These are phyloP conservation scores for Blastobotrys aristatus DNA, from an alignment of 1,139 yeast genomes.

Conservation along the genomic window DNA sequence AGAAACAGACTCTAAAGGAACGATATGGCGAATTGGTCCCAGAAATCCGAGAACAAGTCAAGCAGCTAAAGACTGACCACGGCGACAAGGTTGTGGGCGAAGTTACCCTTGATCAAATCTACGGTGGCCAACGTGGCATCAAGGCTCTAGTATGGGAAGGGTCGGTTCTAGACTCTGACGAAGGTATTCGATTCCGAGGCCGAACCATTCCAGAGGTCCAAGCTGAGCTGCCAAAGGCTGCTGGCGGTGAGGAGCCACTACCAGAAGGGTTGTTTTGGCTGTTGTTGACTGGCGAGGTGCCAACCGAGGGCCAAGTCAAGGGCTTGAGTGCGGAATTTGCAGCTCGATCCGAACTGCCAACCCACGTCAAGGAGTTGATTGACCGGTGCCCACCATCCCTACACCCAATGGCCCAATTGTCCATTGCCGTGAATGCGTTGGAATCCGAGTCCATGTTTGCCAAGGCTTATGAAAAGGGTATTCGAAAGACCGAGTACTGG, in stretches of 20 bases:
- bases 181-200: constrained; percentile 98
- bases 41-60: constrained; percentile 85
- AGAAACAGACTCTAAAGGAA: constrained; percentile 67
- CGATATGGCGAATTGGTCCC: constrained; percentile 92
- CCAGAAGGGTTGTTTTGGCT: constrained; percentile 66
- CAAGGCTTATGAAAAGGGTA: constrained; percentile 65
- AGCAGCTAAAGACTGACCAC: constrained; percentile 80
- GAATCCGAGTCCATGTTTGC: constrained; percentile 58
- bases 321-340: constrained; percentile 53
- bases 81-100: constrained; percentile 91
- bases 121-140: constrained; percentile 99
- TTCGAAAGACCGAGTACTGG: constrained; percentile 65
- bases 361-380: constrained; percentile 47
- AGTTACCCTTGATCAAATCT: constrained; percentile 91
- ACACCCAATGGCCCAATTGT: constrained; percentile 69
- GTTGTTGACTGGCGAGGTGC: constrained; percentile 57
- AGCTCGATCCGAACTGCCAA: constrained; percentile 53
- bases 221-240: constrained; percentile 86
- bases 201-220: constrained; percentile 95
- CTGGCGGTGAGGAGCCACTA: constrained; percentile 65
- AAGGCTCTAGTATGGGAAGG: constrained; percentile 99
- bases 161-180: constrained; percentile 94
- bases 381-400: constrained; percentile 53
- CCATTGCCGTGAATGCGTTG: constrained; percentile 60
- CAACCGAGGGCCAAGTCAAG: constrained; percentile 51